Base-by-base conservation (phyloP, 2,329 filamentous ascomycete genomes). In the Beauveria scarabaeidicola region DNA sequence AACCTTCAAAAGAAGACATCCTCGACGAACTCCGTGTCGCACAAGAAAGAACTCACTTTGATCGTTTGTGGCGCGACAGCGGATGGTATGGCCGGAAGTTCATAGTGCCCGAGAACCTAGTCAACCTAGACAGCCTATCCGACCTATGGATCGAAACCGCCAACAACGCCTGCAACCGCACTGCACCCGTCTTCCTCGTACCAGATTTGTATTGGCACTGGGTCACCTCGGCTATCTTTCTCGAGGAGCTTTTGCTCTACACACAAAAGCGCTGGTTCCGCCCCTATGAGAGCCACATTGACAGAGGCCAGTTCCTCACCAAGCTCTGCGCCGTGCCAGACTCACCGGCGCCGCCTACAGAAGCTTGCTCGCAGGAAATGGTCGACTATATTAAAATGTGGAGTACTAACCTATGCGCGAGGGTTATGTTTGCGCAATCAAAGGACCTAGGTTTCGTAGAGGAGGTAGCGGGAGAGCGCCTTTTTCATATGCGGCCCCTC, bases 131-230 rank as follows among this genome's bases (percentile, higher is more conserved):
- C 25, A 56, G 27, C 41, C 19, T 40, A 10, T 32, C 41, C n/a
- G 27, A 27, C 4, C 38, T 56, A 15, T 3, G 8, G 2, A 8
- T 56, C 15, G 15, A 15, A 1, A 25, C 23, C 27, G 52, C 53
- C n/a, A 38, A 56, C n/a, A 0, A n/a, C 21, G n/a, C 53, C 9
- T 57, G 53, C 43, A 57, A 57, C 43, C 53, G 53, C 41, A 57
- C 53, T 11, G 41, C 53, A 6, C 27, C 41, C 43, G 32, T 48
- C 40, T 57, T 57, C 29, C 9, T 48, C 5, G 25, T 47, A n/a
- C 27, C 2, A 38, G 27, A 32, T 55, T 36, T n/a, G 1, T 17
- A 5, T 23, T 13, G 10, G 25, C 23, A 46, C 6, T 9, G 8
- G 23, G 3, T 17, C n/a, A 9, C 0, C 13, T 21, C 17, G 25